Evolutionary conservation across 1,284 basidiomycete species (phyloP).

Genomic region (Pseudozyma sp.): DNA sequence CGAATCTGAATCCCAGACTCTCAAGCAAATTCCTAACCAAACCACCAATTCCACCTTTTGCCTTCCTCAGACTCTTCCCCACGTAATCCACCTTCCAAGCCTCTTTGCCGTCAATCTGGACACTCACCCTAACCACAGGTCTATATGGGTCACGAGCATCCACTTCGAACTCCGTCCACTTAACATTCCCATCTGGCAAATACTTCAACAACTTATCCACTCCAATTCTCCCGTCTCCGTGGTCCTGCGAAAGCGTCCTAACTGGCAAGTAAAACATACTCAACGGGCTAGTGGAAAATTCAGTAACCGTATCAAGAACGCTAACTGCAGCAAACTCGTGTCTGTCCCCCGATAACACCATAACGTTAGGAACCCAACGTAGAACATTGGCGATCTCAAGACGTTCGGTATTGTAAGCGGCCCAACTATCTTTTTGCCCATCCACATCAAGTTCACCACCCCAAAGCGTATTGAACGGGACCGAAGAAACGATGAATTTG

Average conservation of each 20-base stretch:
- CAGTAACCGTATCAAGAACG: slow-evolving; percentile 71
- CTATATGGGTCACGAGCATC: slow-evolving; percentile 75
- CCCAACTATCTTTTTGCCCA: slow-evolving; percentile 77
- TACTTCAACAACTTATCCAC: slow-evolving; percentile 77
- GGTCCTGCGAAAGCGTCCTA: slow-evolving; percentile 69
- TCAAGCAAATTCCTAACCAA: slow-evolving; percentile 66
- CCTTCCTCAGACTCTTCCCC: slow-evolving; percentile 62
- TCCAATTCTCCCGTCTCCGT: slow-evolving; percentile 71
- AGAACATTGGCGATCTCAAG: slow-evolving; percentile 60
- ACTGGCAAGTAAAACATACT: slow-evolving; percentile 71
- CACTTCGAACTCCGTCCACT: slow-evolving; percentile 77
- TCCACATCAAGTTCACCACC: slow-evolving; percentile 72
- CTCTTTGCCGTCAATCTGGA: slow-evolving; percentile 77
- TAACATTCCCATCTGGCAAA: slow-evolving; percentile 69
- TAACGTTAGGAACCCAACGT: slow-evolving; percentile 77
- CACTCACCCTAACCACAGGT: slow-evolving; percentile 72
- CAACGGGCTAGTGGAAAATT: slow-evolving; percentile 77
- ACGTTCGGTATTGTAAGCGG: slow-evolving; percentile 77
- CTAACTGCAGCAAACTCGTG: slow-evolving; percentile 80
- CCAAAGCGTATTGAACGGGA: slow-evolving; percentile 84
- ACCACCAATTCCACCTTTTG: slow-evolving; percentile 61
- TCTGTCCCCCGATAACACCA: slow-evolving; percentile 75
- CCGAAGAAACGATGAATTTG: slow-evolving; percentile 83
- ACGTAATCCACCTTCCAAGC: slow-evolving; percentile 73
- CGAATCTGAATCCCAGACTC: slow-evolving; percentile 62